Evolutionary conservation across 1,139 yeast species (phyloP).

Genomic region (Debaryomyces singareniensis): DNA sequence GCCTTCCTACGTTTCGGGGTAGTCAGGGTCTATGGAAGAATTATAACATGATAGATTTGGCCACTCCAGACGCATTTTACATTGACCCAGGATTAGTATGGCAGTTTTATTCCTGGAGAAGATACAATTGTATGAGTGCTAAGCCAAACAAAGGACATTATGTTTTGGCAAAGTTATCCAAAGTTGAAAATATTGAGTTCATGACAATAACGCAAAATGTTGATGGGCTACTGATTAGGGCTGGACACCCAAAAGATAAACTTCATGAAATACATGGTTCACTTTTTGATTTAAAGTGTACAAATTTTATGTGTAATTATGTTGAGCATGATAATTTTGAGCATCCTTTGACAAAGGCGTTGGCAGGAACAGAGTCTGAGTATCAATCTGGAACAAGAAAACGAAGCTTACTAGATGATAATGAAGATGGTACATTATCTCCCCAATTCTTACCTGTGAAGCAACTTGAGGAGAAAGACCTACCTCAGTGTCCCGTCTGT

Average conservation of each 20-base stretch:
- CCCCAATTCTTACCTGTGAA: slow-evolving; percentile 46
- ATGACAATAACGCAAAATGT: slow-evolving; percentile 77
- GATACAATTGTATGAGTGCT: slow-evolving; percentile 60
- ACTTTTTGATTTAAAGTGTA: slow-evolving; percentile 65
- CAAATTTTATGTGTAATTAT: slow-evolving; percentile 67
- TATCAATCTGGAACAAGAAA: slow-evolving; percentile 14
- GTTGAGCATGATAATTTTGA: slow-evolving; percentile 43
- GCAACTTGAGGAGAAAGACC: slow-evolving; percentile 39
- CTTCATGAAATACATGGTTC: slow-evolving; percentile 75
- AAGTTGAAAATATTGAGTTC: slow-evolving; percentile 19
- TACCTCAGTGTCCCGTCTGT: slow-evolving; percentile 80
- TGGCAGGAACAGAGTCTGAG: slow-evolving; percentile 35
- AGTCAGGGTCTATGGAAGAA: slow-evolving; percentile 73
- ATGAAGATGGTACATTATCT: slow-evolving; percentile 15
- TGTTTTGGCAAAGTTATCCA: slow-evolving; percentile 52
- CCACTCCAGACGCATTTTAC: slow-evolving; percentile 86
- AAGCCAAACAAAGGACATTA: slow-evolving; percentile 68
- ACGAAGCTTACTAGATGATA: slow-evolving; percentile 6
- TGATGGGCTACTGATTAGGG: slow-evolving; percentile 66
- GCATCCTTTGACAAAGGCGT: slow-evolving; percentile 59
- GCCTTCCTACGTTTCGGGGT: slow-evolving; percentile 69
- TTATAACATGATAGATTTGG: slow-evolving; percentile 74
- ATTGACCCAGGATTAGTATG: slow-evolving; percentile 81
- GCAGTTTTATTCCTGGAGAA: slow-evolving; percentile 75
- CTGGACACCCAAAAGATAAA: slow-evolving; percentile 47